Evolutionary conservation across 495 filamentous ascomycete species (phyloP), one percentile per base, ranked within the genome.

Genomic region (Penicillium arizonense): DNA sequence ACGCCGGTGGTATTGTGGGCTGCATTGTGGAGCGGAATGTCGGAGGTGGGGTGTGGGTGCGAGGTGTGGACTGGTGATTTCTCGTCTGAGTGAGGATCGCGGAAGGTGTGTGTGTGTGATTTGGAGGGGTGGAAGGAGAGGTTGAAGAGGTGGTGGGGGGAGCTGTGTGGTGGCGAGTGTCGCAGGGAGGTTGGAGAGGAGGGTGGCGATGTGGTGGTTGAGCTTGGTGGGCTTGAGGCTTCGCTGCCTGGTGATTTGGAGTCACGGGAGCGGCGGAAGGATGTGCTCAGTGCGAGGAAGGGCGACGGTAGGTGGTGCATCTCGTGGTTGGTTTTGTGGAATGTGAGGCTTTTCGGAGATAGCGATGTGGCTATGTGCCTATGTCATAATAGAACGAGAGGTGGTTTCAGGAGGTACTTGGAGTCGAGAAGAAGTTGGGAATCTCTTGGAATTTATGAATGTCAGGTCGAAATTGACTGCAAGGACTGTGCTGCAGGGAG

Each of bases 91-190:
- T 56, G 38, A 41, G 42, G 10, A 13, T 58, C 47, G 28, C 54
- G 32, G 46, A 18, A 42, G 47, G 21, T 55, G 55, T 32, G 39
- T 52, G 55, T 28, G 49, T 18, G 57, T 56, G 46, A 21, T 43
- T 43, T 42, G 38, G 21, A 37, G n/a, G 59, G 61, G 45, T 63
- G 62, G 59, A 67, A 67, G 39, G 60, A 55, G 26, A 63, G 62
- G 21, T 65, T 63, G 52, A 69, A 67, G 33, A 70, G 61, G 49
- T 60, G 50, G 34, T 61, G 58, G 14, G 59, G 59, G 2, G 58
- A 57, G 28, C 52, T 12, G 23, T 63, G 57, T 28, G 55, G 47
- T 34, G 41, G 35, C 24, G 48, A 45, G 28, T 42, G 54, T 14
- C 35, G 45, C 12, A 13, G 35, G 24, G 55, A 48, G n/a, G 59